Base-by-base conservation (phyloP, 805 yeast genomes). In the Yarrowia keelungensis region DNA sequence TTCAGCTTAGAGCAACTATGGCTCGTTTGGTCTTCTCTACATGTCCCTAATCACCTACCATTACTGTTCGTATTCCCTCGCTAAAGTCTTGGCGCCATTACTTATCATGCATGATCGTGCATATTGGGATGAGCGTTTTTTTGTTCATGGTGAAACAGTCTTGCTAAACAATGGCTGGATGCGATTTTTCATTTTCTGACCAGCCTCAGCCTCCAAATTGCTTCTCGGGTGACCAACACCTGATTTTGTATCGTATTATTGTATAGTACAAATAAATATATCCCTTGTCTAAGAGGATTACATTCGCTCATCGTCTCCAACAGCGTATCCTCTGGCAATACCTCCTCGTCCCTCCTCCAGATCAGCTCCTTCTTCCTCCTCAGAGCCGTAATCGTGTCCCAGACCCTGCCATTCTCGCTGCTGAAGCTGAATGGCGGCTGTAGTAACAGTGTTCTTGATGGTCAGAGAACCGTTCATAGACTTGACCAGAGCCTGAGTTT, bases 291-390 rank as follows among this genome's bases (percentile, higher is more conserved):
- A 19, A 12, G 7, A 8, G 16, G 35, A 36, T 41, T 26, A 51
- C 5, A 62, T 43, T 11, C 39, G 38, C 19, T 51, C 70, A 11
- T 50, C 56, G 3, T 69, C 72, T 4, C 64, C 69, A 9, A 71
- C 74, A 8, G 61, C 45, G 74, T 94, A 95, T 2, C 95, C 97
- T 72, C 98, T 83, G 1, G 99, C 99, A 69, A 94, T 86, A 47
- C 99, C 99, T 2, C 85, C 82, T 58, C 89, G 82, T 1, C 99
- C 99, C 71, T 89, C 87, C 75, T 92, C 97, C 0, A 92, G 83
- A 0, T 82, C 77, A 0, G 98, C 97, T 47, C 96, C 97, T n/a
- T 84, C 86, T 8, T 78, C 81, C 1, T 78, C 80, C 9, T 78
- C 80, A 2, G 76, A 78, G 9, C 74, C 72, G 78, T 82, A 92